Base-by-base conservation (phyloP, 352 stramenopile species). In the Globisporangium uncinulatum region DNA sequence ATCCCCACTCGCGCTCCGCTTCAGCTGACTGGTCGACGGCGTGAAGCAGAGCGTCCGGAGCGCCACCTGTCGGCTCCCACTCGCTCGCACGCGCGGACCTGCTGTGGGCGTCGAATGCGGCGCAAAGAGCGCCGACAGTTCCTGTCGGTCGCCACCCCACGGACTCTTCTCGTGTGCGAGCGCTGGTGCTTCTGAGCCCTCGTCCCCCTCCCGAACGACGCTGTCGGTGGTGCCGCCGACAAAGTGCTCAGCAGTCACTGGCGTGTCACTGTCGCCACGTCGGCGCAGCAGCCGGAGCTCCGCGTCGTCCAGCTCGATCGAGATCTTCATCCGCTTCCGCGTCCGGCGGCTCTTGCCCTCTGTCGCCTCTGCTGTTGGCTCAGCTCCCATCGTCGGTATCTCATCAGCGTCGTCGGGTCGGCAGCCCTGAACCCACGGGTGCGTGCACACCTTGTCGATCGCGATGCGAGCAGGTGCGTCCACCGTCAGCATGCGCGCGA, bases 401-500 rank as follows among this genome's bases (percentile, higher is more conserved):
- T 29, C 24, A 1, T 21, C 8, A 29, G 17, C 4, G 17, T 43
- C 17, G 20, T 42, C 14, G 0, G 47, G 24, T 4, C 43, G 6
- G 29, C 29, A 20, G 31, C 6, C 56, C 13, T 59, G 45, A 9
- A 86, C 39, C 78, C 78, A 88, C n/a, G 65, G 46, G 52, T 83
- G 70, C 0, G 19, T 36, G 17, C 66, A 72, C 3, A 89, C 64
- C 4, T 74, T 44, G 2, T 75, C 65, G 8, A 77, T 69, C 24
- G 70, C 67, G 0, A 67, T 46, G 14, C 78, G 61, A 48, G 78
- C 57, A 1, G 49, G 32, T 4, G 65, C 60, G 48, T 82, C 65
- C 17, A 81, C 62, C 13, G 50, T 29, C 2, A 89, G 60, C 66
- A 89, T 66, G 43, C 47, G 44, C 8, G 56, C 50, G 3, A 89